Evolutionary conservation across 2,329 filamentous ascomycete species (phyloP), one percentile per base, ranked within the genome.

Genomic region (Aphanocladium album): DNA sequence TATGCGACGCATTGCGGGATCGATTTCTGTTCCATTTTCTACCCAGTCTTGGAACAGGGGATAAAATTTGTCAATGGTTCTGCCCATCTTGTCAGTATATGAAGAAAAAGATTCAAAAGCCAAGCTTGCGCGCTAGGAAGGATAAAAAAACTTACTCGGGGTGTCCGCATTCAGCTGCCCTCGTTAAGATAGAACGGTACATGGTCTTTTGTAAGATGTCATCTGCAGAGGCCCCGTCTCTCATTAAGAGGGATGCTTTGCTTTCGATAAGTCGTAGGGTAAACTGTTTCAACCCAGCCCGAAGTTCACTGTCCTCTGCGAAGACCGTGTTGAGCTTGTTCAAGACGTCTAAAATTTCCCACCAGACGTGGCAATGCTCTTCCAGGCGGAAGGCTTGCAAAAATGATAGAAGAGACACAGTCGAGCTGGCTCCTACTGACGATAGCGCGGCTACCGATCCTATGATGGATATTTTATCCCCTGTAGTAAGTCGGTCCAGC

Each of bases 401-500:
- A 67, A 99, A 89, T 14, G 89, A 86, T 37, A 99, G 79, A 14
- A 99, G 81, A 7, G 90, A 89, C 21, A 91, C 80, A 0, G 92
- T 96, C 2, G 86, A 90, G 55, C 89, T 88, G 70, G 93, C 85
- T 23, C 95, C 95, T 61, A 93, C 90, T 62, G 96, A 86, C 39
- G 95, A 92, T 65, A 98, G 83, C 56, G 95, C 92, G 51, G 90
- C 89, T 23, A 93, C 91, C 69, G 96, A 96, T 62, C 91, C 92
- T 62, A 96, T 85, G 57, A 97, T 85, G 43, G 91, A 91, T 67
- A 98, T 96, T 79, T 95, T 96, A 77, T 99, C 95, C 72, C 93
- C 86, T 5, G 89, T 87, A 65, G 83, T 90, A 27, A 99, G 82
- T 66, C 87, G 86, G 66, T 90, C 82, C 16, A 92, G 87, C 67